Conservation (phyloP, 106 monocot genomes). For the Dendrobium huoshanense region DNA sequence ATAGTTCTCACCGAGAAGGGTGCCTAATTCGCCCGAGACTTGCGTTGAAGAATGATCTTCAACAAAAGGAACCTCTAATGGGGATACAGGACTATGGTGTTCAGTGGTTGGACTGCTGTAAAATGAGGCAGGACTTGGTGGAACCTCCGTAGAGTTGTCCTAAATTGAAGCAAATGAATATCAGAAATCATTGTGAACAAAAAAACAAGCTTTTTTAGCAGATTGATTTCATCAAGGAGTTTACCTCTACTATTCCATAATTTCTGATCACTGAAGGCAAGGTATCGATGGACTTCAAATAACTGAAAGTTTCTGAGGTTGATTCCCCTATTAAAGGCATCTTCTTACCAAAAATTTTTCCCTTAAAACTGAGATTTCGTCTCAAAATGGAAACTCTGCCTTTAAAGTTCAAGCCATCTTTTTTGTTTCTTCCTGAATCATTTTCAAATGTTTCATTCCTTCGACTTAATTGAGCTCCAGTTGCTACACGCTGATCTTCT, state of each 20-base stretch:
- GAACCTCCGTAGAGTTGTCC: constrained; percentile 94
- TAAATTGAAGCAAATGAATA: constrained; percentile 23
- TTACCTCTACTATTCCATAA: constrained; percentile 34
- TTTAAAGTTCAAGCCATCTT: constrained; percentile 57
- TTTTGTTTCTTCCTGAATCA: constrained; percentile 34
- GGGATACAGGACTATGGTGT: constrained; percentile 83
- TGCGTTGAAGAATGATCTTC: constrained; percentile 38
- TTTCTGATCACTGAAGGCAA: constrained; percentile 39
- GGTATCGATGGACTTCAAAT: constrained; percentile 15
- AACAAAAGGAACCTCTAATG: constrained; percentile 48
- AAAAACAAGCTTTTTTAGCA: no score
- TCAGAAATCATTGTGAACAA: background rate
- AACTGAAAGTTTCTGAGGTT: constrained; percentile 21
- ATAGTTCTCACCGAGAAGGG: background rate
- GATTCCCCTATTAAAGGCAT: constrained; percentile 24
- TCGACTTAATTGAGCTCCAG: constrained; percentile 18
- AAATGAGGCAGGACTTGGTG: constrained; percentile 87
- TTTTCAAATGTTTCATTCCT: constrained; percentile 45
- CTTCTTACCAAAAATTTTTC: constrained; percentile 69
- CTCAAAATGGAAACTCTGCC: constrained; percentile 57
- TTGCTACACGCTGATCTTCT: constrained; percentile 37
- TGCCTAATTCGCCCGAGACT: constrained; percentile 27
- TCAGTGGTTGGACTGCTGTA: constrained; percentile 53
- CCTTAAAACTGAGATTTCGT: constrained; percentile 47
- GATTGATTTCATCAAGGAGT: constrained; percentile 7